Evolutionary conservation across 768 basidiomycete species (phyloP), one percentile per base, ranked within the genome.

Genomic region (Pleurotus tuoliensis): DNA sequence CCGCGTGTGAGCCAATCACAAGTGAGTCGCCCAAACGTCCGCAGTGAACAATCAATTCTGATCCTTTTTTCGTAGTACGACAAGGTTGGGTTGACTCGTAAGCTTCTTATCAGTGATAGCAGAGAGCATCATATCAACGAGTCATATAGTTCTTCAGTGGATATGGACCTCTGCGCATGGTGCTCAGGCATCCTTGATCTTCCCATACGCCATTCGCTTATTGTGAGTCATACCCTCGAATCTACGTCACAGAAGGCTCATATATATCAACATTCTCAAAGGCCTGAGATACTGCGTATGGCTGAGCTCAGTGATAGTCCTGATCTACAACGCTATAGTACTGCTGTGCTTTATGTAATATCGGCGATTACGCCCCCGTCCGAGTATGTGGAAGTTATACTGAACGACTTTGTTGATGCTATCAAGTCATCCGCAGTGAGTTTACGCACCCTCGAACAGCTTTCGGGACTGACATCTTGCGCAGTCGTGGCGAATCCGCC

Each of bases 401-500:
- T 86, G 38, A 74, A 79, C 52, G 77, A 82, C 62, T 83, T 91
- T 68, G 80, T 87, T 27, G 70, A 73, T 37, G 88, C 89, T 15
- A 83, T 94, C 70, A 87, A 91, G 59, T 86, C 83, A 27, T 92
- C 94, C 24, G 80, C 80, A 63, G 93, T 91, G 65, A 67, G 81
- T 56, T 9, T 34, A 34, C 58, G 24, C 48, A 48, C 56, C 55
- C 56, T 59, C 55, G 58, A 41, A 39, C 12, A 59, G 43, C 47
- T 41, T 30, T 57, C 22, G 18, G 53, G 34, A 53, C 38, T 20
- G 47, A 58, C 81, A 80, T 82, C 1, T 84, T 84, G 47, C 3
- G 38, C 59, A 94, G 92, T 93, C 91, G 5, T 97, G 94, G 94
- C 82, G 91, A 55, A 92, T 94, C 64, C 86, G 92, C 3, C 76